These are phyloP conservation scores for Syzygium syzygioides DNA, from an alignment of 441 rosid species.

Conservation along the genomic window DNA sequence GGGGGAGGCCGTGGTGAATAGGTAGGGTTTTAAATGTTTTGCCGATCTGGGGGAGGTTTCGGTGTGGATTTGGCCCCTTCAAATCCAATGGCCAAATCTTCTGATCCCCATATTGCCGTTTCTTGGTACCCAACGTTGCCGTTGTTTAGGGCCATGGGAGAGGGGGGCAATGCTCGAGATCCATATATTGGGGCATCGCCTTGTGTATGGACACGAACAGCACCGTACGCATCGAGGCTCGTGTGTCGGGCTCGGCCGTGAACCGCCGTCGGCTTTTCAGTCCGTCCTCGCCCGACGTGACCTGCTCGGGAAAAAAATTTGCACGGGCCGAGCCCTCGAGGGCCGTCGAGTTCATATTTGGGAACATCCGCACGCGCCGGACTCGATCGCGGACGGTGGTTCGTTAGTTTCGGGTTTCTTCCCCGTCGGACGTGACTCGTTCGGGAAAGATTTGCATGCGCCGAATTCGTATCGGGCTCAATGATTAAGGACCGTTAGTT, in stretches of 20 bases:
- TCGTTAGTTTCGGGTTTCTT: neutral
- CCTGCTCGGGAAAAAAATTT: no score
- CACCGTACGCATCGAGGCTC: fast-evolving
- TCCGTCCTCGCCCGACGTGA: fast-evolving
- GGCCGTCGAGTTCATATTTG: neutral
- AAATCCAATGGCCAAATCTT: neutral
- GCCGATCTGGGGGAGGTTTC: neutral
- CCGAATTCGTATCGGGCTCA: neutral
- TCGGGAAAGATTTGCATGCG: neutral
- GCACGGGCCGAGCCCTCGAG: neutral
- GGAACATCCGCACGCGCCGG: neutral
- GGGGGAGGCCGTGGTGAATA: neutral
- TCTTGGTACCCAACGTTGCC: no score
- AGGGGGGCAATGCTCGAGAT: no score
- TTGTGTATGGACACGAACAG: fast-evolving
- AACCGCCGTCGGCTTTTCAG: neutral
- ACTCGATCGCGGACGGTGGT: fast-evolving
- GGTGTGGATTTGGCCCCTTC: neutral
- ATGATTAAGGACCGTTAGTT: neutral
- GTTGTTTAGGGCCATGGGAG: no score
- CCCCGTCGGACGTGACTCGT: no score
- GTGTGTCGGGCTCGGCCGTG: fast-evolving
- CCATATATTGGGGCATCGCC: no score
- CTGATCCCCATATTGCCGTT: no score
- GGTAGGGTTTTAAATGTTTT: neutral